Percentiles rank a stretch among this genome's conserved stretches.
Conservation (phyloP, 352 stramenopile species). For the Aphanomyces cochlioides region DNA sequence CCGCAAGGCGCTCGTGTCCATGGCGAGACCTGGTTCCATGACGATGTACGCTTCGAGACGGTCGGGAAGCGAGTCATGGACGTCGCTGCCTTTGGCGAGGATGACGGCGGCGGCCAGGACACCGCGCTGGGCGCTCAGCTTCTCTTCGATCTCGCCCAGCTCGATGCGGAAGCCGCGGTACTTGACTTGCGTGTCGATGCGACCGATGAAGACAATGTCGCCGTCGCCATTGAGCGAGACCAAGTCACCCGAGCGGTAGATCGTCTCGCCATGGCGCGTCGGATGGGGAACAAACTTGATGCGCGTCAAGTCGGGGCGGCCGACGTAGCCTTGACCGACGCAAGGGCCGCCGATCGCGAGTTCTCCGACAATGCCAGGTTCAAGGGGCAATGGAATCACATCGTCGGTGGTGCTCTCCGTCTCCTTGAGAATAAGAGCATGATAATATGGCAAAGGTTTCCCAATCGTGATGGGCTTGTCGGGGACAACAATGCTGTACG, state of each 20-base stretch:
- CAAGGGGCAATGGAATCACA: neutral
- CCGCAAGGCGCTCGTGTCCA: neutral
- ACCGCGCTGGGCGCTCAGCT: constrained; percentile 39
- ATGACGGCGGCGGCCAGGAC: constrained; percentile 53
- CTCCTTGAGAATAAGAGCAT: neutral
- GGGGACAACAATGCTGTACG: neutral
- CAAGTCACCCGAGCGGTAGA: constrained; percentile 69
- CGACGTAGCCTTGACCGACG: constrained; percentile 12
- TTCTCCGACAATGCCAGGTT: neutral
- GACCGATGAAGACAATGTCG: constrained; percentile 58
- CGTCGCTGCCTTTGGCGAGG: constrained; percentile 33
- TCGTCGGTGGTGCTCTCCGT: neutral
- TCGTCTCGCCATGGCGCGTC: neutral
- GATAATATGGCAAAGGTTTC: neutral
- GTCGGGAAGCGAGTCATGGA: constrained; percentile 6
- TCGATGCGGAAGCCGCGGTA: constrained; percentile 78
- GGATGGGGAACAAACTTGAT: constrained; percentile 13
- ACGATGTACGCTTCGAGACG: constrained; percentile 56
- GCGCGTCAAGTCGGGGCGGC: neutral
- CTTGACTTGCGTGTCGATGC: constrained; percentile 76
- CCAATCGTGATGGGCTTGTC: constrained; percentile 8
- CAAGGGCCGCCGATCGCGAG: constrained; percentile 14
- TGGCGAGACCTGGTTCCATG: constrained; percentile 13
- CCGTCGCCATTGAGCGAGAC: constrained; percentile 53
- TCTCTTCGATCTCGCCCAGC: constrained; percentile 68